phyloP scores from a whole-genome alignment of 2,329 filamentous ascomycete genomes.

The Alternaria gansuensis region DNA sequence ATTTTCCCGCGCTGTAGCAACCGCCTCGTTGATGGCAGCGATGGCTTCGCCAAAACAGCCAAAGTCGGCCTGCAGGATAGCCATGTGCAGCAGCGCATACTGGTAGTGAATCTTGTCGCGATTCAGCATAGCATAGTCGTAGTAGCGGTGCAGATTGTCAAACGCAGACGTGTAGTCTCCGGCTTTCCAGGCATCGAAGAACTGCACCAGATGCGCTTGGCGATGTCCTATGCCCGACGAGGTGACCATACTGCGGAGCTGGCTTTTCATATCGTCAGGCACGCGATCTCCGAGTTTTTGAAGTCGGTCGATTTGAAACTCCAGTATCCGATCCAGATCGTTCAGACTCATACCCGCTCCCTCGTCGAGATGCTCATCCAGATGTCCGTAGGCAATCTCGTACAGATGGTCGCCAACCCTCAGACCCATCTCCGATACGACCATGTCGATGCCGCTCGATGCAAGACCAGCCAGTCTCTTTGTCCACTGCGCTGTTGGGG shows the following conservation, averaged over 20 bases:
- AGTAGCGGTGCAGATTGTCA: conserved; percentile 91
- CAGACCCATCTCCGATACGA: conserved; percentile 67
- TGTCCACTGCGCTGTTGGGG: conserved; percentile 74
- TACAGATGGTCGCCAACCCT: conserved; percentile 60
- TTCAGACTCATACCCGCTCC: conserved; percentile 71
- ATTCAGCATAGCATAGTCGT: conserved; percentile 93
- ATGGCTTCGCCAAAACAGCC: conserved; percentile 89
- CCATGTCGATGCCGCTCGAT: conserved; percentile 63
- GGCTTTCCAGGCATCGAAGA: conserved; percentile 89
- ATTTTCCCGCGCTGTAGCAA: conserved; percentile 92
- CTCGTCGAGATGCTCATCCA: conserved; percentile 54
- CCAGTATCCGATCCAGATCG: conserved; percentile 80
- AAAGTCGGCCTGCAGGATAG: conserved; percentile 93
- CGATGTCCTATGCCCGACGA: conserved; percentile 75
- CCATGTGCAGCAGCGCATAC: conserved; percentile 91
- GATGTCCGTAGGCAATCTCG: conserved; percentile 61
- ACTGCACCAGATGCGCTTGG: conserved; percentile 80
- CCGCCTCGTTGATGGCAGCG: conserved; percentile 93
- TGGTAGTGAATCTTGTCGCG: conserved; percentile 88
- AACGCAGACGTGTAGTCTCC: conserved; percentile 91
- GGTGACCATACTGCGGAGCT: conserved; percentile 73
- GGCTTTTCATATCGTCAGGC: conserved; percentile 74
- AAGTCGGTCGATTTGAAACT: conserved; percentile 88
- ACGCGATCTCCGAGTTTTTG: conserved; percentile 86
- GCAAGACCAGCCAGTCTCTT: conserved; percentile 50